These are phyloP conservation scores for Ocimum tenuiflorum DNA, from an alignment of 257 asterid genomes.

Conservation along the genomic window DNA sequence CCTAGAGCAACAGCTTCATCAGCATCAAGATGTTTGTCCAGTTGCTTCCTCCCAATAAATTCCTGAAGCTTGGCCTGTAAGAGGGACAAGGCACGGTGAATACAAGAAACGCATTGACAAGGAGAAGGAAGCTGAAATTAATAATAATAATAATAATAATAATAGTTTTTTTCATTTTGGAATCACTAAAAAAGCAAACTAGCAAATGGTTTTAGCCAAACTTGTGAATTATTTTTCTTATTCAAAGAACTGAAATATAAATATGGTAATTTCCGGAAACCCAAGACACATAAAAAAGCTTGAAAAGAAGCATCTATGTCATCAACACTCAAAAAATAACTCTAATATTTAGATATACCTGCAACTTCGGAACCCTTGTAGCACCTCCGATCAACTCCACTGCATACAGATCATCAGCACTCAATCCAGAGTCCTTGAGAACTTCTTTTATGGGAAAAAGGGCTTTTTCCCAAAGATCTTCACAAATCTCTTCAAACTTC, in stretches of 20 bases:
- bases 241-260: not conserved
- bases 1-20: slow-evolving; percentile 96
- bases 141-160: too few relatives aligned
- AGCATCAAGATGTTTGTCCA: slow-evolving; percentile 93
- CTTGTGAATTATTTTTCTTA: not conserved
- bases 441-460: slow-evolving; percentile 77
- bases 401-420: slow-evolving; percentile 67
- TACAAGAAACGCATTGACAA: slow-evolving; percentile 6
- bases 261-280: not conserved
- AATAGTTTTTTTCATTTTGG: not conserved
- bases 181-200: not conserved
- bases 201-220: slow-evolving; percentile 1
- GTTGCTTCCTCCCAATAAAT: slow-evolving; percentile 85
- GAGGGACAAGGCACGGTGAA: not conserved
- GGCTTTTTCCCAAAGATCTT: slow-evolving; percentile 84
- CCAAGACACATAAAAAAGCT: not conserved
- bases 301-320: not conserved
- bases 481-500: slow-evolving; percentile 92
- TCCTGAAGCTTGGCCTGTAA: slow-evolving; percentile 92
- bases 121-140: slow-evolving; percentile 9
- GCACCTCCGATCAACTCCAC: slow-evolving; percentile 99
- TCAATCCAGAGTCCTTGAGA: slow-evolving; percentile 65
- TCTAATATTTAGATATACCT: slow-evolving; percentile 40
- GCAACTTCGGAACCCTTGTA: slow-evolving; percentile 96
- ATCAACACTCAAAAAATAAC: not conserved